phyloP scores from a whole-genome alignment of 1,284 basidiomycete species.

The Rhizoctonia solani region DNA sequence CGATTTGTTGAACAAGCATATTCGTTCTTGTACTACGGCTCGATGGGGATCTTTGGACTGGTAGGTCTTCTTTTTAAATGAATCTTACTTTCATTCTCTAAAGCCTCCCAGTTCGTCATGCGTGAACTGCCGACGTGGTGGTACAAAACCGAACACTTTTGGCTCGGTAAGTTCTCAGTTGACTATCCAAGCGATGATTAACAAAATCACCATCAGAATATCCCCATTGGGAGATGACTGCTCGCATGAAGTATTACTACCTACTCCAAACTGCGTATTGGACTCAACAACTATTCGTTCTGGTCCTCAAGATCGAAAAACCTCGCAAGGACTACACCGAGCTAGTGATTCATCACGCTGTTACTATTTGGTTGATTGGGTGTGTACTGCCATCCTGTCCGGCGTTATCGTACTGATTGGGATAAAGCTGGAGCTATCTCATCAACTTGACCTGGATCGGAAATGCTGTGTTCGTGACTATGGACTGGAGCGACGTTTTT shows the following conservation, averaged over 20 bases:
- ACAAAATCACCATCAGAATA: constrained; percentile 58
- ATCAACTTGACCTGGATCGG: constrained; percentile 87
- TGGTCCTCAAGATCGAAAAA: constrained; percentile 86
- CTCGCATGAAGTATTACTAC: constrained; percentile 89
- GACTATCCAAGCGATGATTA: neutral
- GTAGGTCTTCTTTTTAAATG: constrained; percentile 54
- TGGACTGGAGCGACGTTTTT: constrained; percentile 94
- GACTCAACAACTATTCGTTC: constrained; percentile 90
- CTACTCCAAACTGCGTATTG: constrained; percentile 90
- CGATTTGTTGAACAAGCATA: constrained; percentile 92
- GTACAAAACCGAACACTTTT: constrained; percentile 83
- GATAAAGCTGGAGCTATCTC: constrained; percentile 80
- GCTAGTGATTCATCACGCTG: constrained; percentile 85
- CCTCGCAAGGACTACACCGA: constrained; percentile 91
- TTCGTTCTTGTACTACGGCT: constrained; percentile 76
- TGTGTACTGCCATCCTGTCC: constrained; percentile 42
- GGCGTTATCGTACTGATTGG: constrained; percentile 1
- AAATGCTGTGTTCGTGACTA: constrained; percentile 85
- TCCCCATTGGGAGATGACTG: constrained; percentile 87
- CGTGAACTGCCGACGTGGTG: constrained; percentile 83
- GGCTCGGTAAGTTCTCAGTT: constrained; percentile 59
- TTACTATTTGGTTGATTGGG: constrained; percentile 95
- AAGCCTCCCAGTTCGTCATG: constrained; percentile 74
- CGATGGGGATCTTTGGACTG: constrained; percentile 74
- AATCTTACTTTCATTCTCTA: constrained; percentile 6